Evolutionary conservation across 176 grass and related monocot genomes (phyloP), one percentile per base, ranked within the genome.

Genomic region (Carex cristatella): DNA sequence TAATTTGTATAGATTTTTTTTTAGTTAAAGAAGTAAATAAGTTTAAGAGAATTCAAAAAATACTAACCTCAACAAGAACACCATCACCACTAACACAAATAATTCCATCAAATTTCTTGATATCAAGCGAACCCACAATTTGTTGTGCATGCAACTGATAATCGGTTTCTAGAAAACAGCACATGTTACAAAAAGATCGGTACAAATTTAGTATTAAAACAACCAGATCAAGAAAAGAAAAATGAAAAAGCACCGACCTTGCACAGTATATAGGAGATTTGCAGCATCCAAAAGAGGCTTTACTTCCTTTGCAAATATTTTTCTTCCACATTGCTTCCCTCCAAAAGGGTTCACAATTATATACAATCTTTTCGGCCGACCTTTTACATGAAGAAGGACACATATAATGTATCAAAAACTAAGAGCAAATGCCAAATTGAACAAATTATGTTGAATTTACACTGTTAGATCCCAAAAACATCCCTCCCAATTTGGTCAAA

Each of bases 21-120:
- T n/a, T 28, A 27, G 10, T 75, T 15, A 56, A 77, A 55, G 23
- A 77, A 56, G 0, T 49, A 56, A 56, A 65, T 65, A n/a, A 31
- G 53, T 79, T 65, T 72, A 79, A 1, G 3, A 5, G 53, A 77
- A 86, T 65, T 28, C 42, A 51, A 32, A 40, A 81, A 16, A 82
- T 84, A 68, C 88, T 88, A 88, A 99, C 97, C 97, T 99, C 97
- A 70, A 95, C 97, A 65, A 99, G 86, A 68, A 95, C 69, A 81
- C 97, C 97, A 84, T 99, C 97, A 79, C 97, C 97, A 86, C 97
- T 99, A 27, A 99, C 90, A 88, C 97, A 99, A 60, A 99, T 68
- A 59, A 99, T 94, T 53, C 97, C 97, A 68, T 99, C 93, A 87
- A 88, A 99, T 84, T 94, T 91, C 81, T 58, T 74, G 79, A 95